Conservation (phyloP, 1,139 yeast species). For the Taphrina betulina region DNA sequence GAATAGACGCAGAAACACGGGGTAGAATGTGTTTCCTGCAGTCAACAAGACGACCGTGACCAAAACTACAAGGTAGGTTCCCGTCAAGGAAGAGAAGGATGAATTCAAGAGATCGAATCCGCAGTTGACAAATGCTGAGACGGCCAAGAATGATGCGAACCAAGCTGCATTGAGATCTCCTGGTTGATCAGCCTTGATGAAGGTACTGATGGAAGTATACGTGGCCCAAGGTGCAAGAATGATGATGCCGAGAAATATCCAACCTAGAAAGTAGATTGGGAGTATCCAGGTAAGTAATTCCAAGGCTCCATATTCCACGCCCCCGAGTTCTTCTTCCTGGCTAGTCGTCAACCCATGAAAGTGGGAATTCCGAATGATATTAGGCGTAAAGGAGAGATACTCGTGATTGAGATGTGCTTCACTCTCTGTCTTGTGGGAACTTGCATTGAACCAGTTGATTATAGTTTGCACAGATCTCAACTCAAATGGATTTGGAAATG, state of each 20-base stretch:
- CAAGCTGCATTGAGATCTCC: constrained; percentile 75
- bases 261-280: constrained; percentile 1
- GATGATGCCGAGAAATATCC: not conserved
- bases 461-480: too few relatives aligned
- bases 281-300: constrained; percentile 53
- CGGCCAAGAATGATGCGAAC: constrained; percentile 89
- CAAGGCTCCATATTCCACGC: constrained; percentile 89
- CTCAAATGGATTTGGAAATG: too few relatives aligned
- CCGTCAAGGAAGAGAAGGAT: constrained; percentile 67
- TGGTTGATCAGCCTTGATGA: constrained; percentile 38
- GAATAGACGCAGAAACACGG: too few relatives aligned
- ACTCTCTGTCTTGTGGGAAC: too few relatives aligned
- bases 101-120: constrained; percentile 79
- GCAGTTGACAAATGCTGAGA: constrained; percentile 76
- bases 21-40: too few relatives aligned
- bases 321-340: too few relatives aligned
- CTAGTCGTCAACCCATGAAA: too few relatives aligned
- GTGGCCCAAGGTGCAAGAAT: not conserved
- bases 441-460: too few relatives aligned
- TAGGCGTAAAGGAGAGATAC: too few relatives aligned
- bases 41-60: too few relatives aligned
- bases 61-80: constrained; percentile 64
- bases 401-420: too few relatives aligned
- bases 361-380: too few relatives aligned
- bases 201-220: not conserved